Evolutionary conservation across 768 basidiomycete genomes (phyloP), one percentile per base, ranked within the genome.

Genomic region (Harrya chromipes): DNA sequence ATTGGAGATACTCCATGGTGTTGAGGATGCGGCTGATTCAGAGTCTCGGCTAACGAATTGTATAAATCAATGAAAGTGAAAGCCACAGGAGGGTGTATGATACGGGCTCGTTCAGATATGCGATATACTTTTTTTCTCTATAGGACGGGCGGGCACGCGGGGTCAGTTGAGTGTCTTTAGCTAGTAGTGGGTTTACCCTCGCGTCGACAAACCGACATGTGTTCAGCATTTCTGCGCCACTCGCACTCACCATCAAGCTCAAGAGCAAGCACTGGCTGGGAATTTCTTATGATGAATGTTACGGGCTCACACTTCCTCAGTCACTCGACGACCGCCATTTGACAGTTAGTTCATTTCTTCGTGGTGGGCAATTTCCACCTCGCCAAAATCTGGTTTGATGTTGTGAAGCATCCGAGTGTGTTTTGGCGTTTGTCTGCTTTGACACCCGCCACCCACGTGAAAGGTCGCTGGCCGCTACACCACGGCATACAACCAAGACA

Each of bases 391-490:
- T n/a, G 50, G 56, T 54, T 65, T 61, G 63, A 55, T 60, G 55
- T 61, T 68, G 68, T 66, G 57, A 59, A 54, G 61, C 31, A 53
- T 52, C 49, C 46, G 49, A 52, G 59, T 50, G 55, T 58, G 52
- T 61, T 59, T 69, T 54, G 54, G 62, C 49, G 60, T 50, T 54
- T 53, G 53, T 56, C 50, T 43, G 34, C 52, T 46, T 67, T 64
- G 53, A 65, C 66, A 59, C 55, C 47, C 54, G 45, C 62, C 60
- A 61, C 67, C 56, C 29, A 66, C 63, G 48, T 65, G 53, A 63
- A 55, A 60, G 43, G 54, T 56, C 55, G 48, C 44, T 56, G 53
- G 52, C 53, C 54, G 46, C 54, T 52, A 57, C 67, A 53, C 44
- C 20, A 39, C 47, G 54, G 51, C 43, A 58, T 34, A 60, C 56